Base-by-base conservation (phyloP, 2,329 filamentous ascomycete genomes). In the Verticillium nonalfalfae region DNA sequence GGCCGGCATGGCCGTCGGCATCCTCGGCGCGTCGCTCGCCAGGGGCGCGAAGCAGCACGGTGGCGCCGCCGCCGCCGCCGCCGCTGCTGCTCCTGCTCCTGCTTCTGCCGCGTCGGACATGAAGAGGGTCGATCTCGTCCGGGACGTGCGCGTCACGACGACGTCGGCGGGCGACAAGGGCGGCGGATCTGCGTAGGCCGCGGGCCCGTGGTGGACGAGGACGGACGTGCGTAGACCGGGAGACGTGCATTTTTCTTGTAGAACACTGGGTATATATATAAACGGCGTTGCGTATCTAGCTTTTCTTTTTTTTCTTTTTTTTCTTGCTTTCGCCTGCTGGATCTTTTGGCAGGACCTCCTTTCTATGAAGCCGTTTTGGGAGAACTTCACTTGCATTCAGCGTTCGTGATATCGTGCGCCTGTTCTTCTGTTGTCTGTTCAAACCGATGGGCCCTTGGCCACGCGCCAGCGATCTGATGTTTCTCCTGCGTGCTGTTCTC, bases 1-100 rank as follows among this genome's bases (percentile, higher is more conserved):
- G 63, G 77, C 74, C 7, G 83, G 84, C 50, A 78, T 86, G 64
- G 64, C 76, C 18, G 74, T 77, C 4, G 84, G 84, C 10, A 69
- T 80, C 1, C 45, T 74, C 13, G 79, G 79, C 18, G 73, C 73
- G 15, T 50, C 40, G 40, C 18, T 50, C 18, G 40, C 40, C 11
- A 1, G 13, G 4, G 38, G 38, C 11, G 38, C 10, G 5, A 40
- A 40, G 38, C 11, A n/a, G 9, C 9, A n/a, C n/a, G n/a, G n/a
- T n/a, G n/a, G n/a, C n/a, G n/a, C n/a, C n/a, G n/a, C n/a, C n/a
- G n/a, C n/a, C n/a, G n/a, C n/a, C n/a, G n/a, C n/a, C n/a, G n/a
- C n/a, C n/a, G n/a, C 18, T 6, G n/a, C 40, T 1, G 5, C 18
- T n/a, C 1, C n/a, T 3, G 40, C 7, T 21, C 5, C 10, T 18